Conservation (phyloP, 1,139 yeast genomes). For the Pichia sorboxylosa region DNA sequence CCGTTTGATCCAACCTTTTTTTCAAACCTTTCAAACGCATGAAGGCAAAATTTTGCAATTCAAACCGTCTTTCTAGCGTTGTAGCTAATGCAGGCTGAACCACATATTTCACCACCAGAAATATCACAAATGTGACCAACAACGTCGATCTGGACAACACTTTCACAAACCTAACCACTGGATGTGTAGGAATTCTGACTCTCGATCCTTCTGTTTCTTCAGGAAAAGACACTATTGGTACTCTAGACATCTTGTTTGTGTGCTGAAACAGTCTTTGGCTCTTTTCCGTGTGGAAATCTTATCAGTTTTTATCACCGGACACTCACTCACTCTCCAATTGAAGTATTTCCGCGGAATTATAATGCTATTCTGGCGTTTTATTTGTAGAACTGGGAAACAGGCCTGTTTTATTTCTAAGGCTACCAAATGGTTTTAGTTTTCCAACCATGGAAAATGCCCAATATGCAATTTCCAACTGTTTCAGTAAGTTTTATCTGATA, state of each 20-base stretch:
- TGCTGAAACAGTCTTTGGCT: no score
- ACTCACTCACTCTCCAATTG: no score
- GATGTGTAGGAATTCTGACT: constrained; percentile 10
- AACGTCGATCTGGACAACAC: constrained; percentile 21
- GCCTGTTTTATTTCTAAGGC: no score
- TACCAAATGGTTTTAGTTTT: no score
- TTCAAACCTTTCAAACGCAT: constrained; percentile 12
- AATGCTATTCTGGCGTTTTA: no score
- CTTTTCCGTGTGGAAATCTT: no score
- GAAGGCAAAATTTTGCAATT: constrained; percentile 16
- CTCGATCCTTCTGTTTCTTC: constrained; percentile 14
- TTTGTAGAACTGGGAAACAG: no score
- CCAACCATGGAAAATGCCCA: no score
- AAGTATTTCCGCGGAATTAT: no score
- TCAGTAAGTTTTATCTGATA: no score
- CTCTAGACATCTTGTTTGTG: constrained; percentile 4
- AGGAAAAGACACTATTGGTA: constrained; percentile 23
- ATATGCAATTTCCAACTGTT: no score
- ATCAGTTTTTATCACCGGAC: no score
- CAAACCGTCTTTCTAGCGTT: constrained; percentile 19
- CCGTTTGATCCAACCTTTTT: constrained; percentile 11
- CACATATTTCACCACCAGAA: constrained; percentile 16
- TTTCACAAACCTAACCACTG: constrained; percentile 20
- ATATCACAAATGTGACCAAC: constrained; percentile 14
- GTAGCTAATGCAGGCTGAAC: constrained; percentile 19